Base-by-base conservation (phyloP, 768 basidiomycete species). In the Auriscalpium vulgare region DNA sequence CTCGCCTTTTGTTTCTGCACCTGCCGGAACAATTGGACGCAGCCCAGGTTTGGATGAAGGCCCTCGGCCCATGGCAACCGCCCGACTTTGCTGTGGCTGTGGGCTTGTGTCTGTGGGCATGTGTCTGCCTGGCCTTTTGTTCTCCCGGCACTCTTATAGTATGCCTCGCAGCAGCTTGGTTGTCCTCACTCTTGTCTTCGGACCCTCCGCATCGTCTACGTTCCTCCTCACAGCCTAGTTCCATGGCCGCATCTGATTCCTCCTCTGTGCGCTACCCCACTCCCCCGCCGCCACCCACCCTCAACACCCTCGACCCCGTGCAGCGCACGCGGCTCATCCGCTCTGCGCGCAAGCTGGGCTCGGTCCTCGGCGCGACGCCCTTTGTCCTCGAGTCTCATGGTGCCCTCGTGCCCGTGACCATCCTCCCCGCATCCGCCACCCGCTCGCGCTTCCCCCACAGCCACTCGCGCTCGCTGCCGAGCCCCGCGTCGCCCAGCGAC, bases 281-380 rank as follows among this genome's bases (percentile, higher is more conserved):
- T 5, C 60, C 53, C 37, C 59, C 60, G 10, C 29, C 21, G 21
- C 21, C 21, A 21, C 52, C 55, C 21, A 60, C 58, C 8, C 38
- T 47, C 10, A 59, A 62, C 45, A 60, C 50, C 10, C 60, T 62
- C 10, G 59, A 49, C 45, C 35, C 59, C 1, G 50, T 36, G 16
- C 60, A 60, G 56, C 61, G 61, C 4, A 52, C 50, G 36, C 61
- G 61, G 21, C 44, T 55, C 19, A 57, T 62, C 37, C 59, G 61
- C 35, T 62, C 59, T 8, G 57, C 61, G 9, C 59, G 61, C 47
- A 62, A 62, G 35, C 50, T 62, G 8, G 59, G 59, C 21, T 49
- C 52, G 14, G 59, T 62, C 47, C 56, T 62, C 29, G 61, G 61
- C 37, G 56, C 61, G 35, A 61, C 56, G 3, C 59, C 61, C 5